A percentile compares a stretch with the other conserved stretches of the same genome.
These are phyloP conservation scores for Niveomyces coronatus DNA, from an alignment of 2,329 filamentous ascomycete species.

Conservation along the genomic window DNA sequence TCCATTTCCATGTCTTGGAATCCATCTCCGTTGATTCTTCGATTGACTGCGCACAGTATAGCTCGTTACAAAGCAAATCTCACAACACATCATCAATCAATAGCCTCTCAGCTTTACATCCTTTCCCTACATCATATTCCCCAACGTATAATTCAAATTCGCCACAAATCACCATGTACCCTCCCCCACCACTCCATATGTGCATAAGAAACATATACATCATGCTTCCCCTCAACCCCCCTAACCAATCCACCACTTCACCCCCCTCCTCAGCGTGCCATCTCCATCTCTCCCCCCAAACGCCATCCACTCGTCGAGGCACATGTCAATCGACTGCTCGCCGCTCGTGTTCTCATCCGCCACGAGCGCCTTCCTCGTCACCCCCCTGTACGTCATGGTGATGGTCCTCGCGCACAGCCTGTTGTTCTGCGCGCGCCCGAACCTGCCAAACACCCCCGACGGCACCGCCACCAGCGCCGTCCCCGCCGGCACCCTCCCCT, in stretches of 20 bases:
- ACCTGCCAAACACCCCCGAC: slow-evolving; percentile 5
- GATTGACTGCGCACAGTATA: no score
- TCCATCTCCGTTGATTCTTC: no score
- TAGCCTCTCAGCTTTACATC: no score
- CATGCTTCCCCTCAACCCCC: not conserved
- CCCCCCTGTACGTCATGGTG: slow-evolving; percentile 10
- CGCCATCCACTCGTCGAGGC: slow-evolving; percentile 9
- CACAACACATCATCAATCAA: no score
- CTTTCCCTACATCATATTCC: no score
- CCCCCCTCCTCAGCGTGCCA: slow-evolving; percentile 2
- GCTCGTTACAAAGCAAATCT: no score
- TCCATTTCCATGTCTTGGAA: no score
- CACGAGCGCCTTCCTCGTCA: slow-evolving; percentile 10
- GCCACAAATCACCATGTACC: no score
- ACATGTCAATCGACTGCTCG: slow-evolving; percentile 15
- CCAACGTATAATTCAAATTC: no score
- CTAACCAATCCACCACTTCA: slow-evolving; percentile 10
- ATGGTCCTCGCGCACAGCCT: slow-evolving; percentile 10
- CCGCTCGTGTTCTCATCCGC: slow-evolving; percentile 14
- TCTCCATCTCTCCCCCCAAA: slow-evolving; percentile 9
- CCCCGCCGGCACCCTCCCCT: slow-evolving; percentile 3
- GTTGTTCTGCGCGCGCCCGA: slow-evolving; percentile 9
- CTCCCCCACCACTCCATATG: no score
- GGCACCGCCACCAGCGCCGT: slow-evolving; percentile 9
- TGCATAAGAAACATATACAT: not conserved